Percentiles rank a stretch among this genome's conserved stretches.
Evolutionary conservation across 2,329 filamentous ascomycete species (phyloP).

Genomic region (Alternaria sp.): DNA sequence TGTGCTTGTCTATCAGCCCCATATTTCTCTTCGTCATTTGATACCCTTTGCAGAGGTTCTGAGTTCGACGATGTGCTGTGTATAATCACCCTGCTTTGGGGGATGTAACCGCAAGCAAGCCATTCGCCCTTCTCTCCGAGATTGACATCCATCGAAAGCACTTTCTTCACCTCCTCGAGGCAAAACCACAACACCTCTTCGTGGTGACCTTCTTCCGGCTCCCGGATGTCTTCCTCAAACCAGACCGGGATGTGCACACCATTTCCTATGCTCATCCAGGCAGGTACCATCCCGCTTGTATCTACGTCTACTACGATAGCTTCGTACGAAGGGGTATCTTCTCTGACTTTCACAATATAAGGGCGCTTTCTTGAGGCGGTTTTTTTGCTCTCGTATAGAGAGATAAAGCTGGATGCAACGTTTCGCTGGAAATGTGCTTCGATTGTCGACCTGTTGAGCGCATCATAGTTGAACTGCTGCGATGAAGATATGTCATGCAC

Average conservation of each 20-base stretch:
- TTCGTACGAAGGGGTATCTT: not conserved
- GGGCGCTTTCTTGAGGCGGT: not conserved
- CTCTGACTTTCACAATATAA: not conserved
- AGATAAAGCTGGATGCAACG: conserved; percentile 6
- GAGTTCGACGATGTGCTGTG: not conserved
- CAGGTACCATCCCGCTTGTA: not conserved
- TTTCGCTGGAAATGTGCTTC: conserved; percentile 3
- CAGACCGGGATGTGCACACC: conserved; percentile 11
- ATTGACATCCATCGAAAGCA: conserved; percentile 4
- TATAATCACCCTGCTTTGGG: conserved; percentile 1
- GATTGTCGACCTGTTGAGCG: conserved; percentile 1
- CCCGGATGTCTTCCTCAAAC: not conserved
- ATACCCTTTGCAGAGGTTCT: not conserved
- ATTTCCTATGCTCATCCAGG: not conserved
- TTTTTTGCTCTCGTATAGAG: conserved; percentile 8
- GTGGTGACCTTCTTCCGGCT: not conserved
- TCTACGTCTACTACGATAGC: not conserved
- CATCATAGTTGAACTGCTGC: not conserved
- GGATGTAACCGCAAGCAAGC: conserved; percentile 17
- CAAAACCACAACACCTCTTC: conserved; percentile 16
- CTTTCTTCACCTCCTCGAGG: conserved; percentile 11
- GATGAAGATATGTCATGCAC: not conserved
- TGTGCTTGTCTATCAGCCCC: not conserved
- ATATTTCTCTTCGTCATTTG: not conserved
- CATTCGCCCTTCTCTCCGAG: conserved; percentile 14